Conservation (phyloP, 2,329 filamentous ascomycete genomes). For the Cladosporium sp. region DNA sequence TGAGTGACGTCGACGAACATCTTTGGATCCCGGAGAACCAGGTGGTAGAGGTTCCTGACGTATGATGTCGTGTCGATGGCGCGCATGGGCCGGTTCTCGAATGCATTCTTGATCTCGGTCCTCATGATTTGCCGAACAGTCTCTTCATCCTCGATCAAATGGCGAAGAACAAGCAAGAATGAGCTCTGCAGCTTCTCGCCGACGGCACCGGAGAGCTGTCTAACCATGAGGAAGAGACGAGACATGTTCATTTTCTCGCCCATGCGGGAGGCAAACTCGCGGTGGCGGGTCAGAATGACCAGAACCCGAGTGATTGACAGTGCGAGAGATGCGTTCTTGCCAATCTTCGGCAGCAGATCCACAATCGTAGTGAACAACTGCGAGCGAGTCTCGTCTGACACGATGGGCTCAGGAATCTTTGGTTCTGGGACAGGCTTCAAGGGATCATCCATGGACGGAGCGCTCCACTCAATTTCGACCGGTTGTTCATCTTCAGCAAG, state of each 20-base stretch:
- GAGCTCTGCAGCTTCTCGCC: slow-evolving; percentile 69
- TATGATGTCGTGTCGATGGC: slow-evolving; percentile 66
- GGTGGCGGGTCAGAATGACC: slow-evolving; percentile 78
- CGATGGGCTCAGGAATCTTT: slow-evolving; percentile 54
- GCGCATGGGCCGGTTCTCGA: slow-evolving; percentile 51
- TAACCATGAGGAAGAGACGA: slow-evolving; percentile 88
- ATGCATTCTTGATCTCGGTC: slow-evolving; percentile 75
- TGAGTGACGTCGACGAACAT: slow-evolving; percentile 84
- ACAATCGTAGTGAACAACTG: slow-evolving; percentile 72
- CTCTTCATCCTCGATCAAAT: slow-evolving; percentile 90
- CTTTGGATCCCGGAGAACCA: slow-evolving; percentile 75
- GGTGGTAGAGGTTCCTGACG: slow-evolving; percentile 69
- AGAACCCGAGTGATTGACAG: slow-evolving; percentile 77
- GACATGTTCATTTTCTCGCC: slow-evolving; percentile 87
- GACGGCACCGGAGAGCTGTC: slow-evolving; percentile 76
- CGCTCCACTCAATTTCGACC: slow-evolving; percentile 63
- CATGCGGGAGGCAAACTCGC: slow-evolving; percentile 67
- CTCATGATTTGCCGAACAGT: slow-evolving; percentile 89
- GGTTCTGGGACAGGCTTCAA: slow-evolving; percentile 47
- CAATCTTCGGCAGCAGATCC: slow-evolving; percentile 76
- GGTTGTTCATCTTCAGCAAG: slow-evolving; percentile 87
- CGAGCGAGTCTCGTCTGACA: slow-evolving; percentile 62
- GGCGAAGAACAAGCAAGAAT: slow-evolving; percentile 81
- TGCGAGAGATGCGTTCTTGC: slow-evolving; percentile 80
- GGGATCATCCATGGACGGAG: slow-evolving; percentile 40